A percentile compares a stretch with the other conserved stretches of the same genome.
phyloP scores from a whole-genome alignment of 2,329 filamentous ascomycete genomes.

The Fusarium sp. region DNA sequence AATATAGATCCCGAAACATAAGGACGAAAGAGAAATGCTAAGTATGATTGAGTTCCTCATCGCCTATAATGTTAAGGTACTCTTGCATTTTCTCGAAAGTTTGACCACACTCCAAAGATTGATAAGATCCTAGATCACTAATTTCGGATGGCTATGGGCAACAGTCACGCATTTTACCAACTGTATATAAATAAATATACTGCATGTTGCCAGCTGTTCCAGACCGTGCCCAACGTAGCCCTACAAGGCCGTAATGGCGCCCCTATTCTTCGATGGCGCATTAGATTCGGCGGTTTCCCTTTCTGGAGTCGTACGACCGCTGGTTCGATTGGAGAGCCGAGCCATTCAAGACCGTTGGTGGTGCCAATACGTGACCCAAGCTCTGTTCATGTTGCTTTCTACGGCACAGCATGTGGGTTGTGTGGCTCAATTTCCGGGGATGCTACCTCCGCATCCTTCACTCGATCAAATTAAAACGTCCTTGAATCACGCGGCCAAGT shows the following conservation, averaged over 20 bases:
- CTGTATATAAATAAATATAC: background rate
- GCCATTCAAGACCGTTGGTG: background rate
- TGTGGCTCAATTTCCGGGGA: background rate
- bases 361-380: background rate
- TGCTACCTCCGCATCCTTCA: background rate
- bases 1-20: too few relatives aligned
- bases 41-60: too few relatives aligned
- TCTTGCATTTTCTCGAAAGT: background rate
- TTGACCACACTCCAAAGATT: background rate
- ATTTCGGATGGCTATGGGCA: background rate
- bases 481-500: background rate
- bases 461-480: background rate
- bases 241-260: background rate
- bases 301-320: background rate
- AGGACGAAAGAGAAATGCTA: background rate
- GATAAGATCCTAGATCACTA: background rate
- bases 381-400: background rate
- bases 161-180: background rate
- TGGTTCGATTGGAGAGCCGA: background rate
- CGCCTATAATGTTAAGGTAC: too few relatives aligned
- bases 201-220: background rate
- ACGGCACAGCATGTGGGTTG: background rate
- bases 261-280: background rate
- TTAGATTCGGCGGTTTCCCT: background rate
- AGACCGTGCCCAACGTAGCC: background rate